Base-by-base conservation (phyloP, 345 rosid genomes). In the Arabis alpina region DNA sequence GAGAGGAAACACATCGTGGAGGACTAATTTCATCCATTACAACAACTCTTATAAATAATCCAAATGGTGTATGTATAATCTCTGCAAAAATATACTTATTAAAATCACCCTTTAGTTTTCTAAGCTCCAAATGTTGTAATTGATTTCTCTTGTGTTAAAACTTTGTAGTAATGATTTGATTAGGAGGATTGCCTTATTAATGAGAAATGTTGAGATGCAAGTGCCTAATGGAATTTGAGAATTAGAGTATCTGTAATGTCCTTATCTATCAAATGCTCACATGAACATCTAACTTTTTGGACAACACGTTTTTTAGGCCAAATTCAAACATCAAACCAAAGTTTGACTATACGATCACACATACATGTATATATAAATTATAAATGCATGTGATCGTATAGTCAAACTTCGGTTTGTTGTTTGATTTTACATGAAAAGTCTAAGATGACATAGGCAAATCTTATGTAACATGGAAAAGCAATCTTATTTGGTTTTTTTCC, bases 1-100 rank as follows among this genome's bases (percentile, higher is more conserved):
- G 84, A 84, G 76, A 64, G 80, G 54, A 78, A 77, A 77, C 85
- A 76, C 77, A 62, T 79, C 19, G 66, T 86, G 74, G 85, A 83
- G 63, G 92, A 87, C 79, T 91, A 83, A 12, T 47, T 58, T 41
- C 41, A 72, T 41, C 58, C 40, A 44, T 50, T n/a, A 10, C 47
- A 24, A 64, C 25, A 30, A 10, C 75, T 65, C 48, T 55, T 12
- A 14, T 37, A 13, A 25, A 41, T 68, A 57, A 40, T 68, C 37
- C 43, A 43, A 51, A 24, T 5, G 57, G 75, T 76, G 75, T 76
- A 64, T 27, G 39, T 71, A 47, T 53, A 64, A 66, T 69, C 47
- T 49, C 23, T 59, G 32, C 14, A 7, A 12, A 13, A 27, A 14
- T 37, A 47, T 73, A 19, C 23, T 19, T 19, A 19, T 37, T 63